Base-by-base conservation (phyloP, 495 filamentous ascomycete species). In the Neurospora tetrasperma region DNA sequence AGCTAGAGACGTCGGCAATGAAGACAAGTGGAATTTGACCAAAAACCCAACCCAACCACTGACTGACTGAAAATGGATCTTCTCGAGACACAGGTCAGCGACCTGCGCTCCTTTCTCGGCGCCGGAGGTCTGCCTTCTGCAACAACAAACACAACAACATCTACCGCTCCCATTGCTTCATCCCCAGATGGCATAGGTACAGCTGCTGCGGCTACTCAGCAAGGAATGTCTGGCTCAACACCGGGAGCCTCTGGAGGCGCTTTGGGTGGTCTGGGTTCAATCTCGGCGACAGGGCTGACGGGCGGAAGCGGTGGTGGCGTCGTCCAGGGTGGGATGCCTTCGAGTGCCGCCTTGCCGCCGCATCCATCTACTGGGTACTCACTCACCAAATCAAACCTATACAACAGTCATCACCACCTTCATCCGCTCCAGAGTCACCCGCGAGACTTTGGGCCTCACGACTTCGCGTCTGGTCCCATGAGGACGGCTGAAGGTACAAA, bases 1-100 rank as follows among this genome's bases (percentile, higher is more conserved):
- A 44, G 40, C 35, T 43, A 44, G 70, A 70, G 69, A 12, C 18
- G 35, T 70, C 69, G 69, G 35, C 35, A 44, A 35, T 71, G 70
- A 41, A 43, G 23, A 43, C 38, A 41, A 48, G 70, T 43, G 70
- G 70, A 62, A 31, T 62, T 35, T 62, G 27, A 62, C 4, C 11
- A 14, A 62, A 62, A 38, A 38, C 35, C 35, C 35, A 38, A 12
- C 23, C 54, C 54, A 62, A 35, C 54, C 48, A 23, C 23, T 11
- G 42, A 35, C 35, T 42, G 35, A 76, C 39, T 8, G 39, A 72
- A 68, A 68, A 87, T 87, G 86, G 86, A 88, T 75, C 84, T 83
- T 76, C 84, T 88, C 77, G 85, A 88, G 77, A 82, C 76, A 69
- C 87, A 88, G 79, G 85, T 85, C 74, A 85, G 80, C 78, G 87